Percentiles rank a stretch among this genome's conserved stretches.
phyloP scores from a whole-genome alignment of 768 basidiomycete species.

The Clathrus columnatus region DNA sequence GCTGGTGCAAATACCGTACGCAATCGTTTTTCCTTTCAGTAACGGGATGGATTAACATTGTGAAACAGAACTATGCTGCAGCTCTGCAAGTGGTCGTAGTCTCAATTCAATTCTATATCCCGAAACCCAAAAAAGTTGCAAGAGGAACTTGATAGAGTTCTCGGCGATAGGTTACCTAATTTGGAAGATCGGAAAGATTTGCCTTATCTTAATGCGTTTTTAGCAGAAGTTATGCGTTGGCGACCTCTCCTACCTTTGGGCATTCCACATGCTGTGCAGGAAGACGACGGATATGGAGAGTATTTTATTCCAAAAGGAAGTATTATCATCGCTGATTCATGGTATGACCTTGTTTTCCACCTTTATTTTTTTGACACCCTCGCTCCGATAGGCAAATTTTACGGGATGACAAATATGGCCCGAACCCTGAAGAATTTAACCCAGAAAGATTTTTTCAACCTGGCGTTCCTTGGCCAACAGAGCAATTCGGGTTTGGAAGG shows the following conservation, averaged over 20 bases:
- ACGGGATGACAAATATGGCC: constrained; percentile 17
- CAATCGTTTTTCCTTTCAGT: background rate
- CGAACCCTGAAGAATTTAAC: constrained; percentile 17
- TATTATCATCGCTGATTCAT: constrained; percentile 17
- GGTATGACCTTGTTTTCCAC: constrained; percentile 10
- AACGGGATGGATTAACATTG: background rate
- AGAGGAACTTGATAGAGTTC: constrained; percentile 40
- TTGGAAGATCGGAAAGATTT: constrained; percentile 34
- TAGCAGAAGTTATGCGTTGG: constrained; percentile 31
- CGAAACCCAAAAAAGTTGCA: constrained; percentile 40
- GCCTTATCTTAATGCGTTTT: constrained; percentile 29
- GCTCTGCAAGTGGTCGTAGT: constrained; percentile 41
- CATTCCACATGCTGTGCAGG: background rate
- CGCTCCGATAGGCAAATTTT: constrained; percentile 17
- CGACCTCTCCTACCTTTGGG: constrained; percentile 32
- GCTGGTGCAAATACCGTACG: constrained; percentile 26
- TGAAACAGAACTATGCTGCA: constrained; percentile 32
- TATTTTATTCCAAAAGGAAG: constrained; percentile 19
- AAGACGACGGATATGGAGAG: constrained; percentile 14
- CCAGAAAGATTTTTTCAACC: constrained; percentile 15
- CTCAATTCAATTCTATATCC: constrained; percentile 49
- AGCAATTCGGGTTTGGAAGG: constrained; percentile 4
- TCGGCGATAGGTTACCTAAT: constrained; percentile 39
- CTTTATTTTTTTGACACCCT: constrained; percentile 10
- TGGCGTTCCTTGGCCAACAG: background rate